phyloP scores from a whole-genome alignment of 225 moss, liverwort and hornwort species.

The Bryum argenteum region DNA sequence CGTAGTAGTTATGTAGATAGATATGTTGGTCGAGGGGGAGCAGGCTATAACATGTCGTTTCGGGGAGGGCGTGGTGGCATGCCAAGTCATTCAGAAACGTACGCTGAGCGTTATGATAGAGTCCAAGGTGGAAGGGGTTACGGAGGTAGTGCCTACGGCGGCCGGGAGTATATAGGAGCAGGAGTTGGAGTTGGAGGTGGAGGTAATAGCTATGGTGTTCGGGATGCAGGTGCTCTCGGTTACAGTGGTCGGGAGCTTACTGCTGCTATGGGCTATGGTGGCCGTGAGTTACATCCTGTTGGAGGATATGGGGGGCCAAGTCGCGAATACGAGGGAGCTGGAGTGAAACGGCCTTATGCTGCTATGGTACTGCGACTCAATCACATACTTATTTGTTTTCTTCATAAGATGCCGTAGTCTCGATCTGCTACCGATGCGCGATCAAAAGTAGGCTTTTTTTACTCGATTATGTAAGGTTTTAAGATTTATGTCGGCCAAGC shows the following conservation, averaged over 20 bases:
- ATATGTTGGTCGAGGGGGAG: slow-evolving; percentile 51
- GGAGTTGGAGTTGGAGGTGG: slow-evolving; percentile 52
- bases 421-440: neutral
- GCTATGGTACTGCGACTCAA: slow-evolving; percentile 40
- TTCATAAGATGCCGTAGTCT: slow-evolving; percentile 12
- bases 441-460: slow-evolving; percentile 4
- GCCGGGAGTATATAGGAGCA: slow-evolving; percentile 45
- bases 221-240: slow-evolving; percentile 51
- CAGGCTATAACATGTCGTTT: slow-evolving; percentile 35
- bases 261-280: slow-evolving; percentile 46
- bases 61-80: slow-evolving; percentile 53
- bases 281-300: slow-evolving; percentile 46
- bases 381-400: slow-evolving; percentile 8
- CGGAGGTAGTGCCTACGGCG: slow-evolving; percentile 56
- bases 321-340: slow-evolving; percentile 61
- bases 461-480: neutral
- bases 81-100: slow-evolving; percentile 57
- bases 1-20: slow-evolving; percentile 46
- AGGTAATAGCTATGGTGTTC: slow-evolving; percentile 47
- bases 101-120: slow-evolving; percentile 61
- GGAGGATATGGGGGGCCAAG: slow-evolving; percentile 50
- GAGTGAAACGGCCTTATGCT: slow-evolving; percentile 55
- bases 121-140: slow-evolving; percentile 64
- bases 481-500: slow-evolving; percentile 18
- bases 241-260: slow-evolving; percentile 51